phyloP scores from a whole-genome alignment of 768 basidiomycete genomes.

The Neoboletus brunneissimus region DNA sequence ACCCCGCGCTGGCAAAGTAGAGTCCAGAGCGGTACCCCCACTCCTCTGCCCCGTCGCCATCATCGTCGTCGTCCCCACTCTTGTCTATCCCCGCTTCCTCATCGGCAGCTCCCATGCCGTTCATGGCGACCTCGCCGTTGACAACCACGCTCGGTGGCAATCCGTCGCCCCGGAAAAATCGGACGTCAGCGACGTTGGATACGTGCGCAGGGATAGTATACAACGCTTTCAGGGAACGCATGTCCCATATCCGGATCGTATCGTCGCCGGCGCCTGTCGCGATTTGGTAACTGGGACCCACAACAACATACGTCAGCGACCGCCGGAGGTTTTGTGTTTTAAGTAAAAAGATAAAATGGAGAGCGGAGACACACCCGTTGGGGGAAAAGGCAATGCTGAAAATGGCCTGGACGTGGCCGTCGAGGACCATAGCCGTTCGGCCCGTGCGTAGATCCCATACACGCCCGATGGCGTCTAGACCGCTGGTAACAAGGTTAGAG shows the following conservation, averaged over 20 bases:
- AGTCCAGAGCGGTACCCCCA: constrained; percentile 83
- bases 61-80: constrained; percentile 26
- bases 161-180: constrained; percentile 81
- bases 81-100: constrained; percentile 31
- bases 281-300: constrained; percentile 77
- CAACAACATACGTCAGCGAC: constrained; percentile 9
- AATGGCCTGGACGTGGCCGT: constrained; percentile 94
- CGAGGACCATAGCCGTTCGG: constrained; percentile 94
- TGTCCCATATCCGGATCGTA: constrained; percentile 98
- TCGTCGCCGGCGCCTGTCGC: constrained; percentile 97
- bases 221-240: constrained; percentile 86
- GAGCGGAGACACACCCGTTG: constrained; percentile 68
- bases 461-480: constrained; percentile 93
- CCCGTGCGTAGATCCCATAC: constrained; percentile 98
- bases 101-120: constrained; percentile 37
- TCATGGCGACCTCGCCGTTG: constrained; percentile 50
- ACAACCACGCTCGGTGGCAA: constrained; percentile 40
- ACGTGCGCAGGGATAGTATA: constrained; percentile 97
- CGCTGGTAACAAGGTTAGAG: constrained; percentile 45
- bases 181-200: constrained; percentile 91
- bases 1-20: constrained; percentile 91
- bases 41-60: constrained; percentile 45
- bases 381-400: constrained; percentile 91
- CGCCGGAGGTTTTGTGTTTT: neutral
- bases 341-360: neutral